Conservation (phyloP, 2,329 filamentous ascomycete species). For the Scolecobasidium constrictum region DNA sequence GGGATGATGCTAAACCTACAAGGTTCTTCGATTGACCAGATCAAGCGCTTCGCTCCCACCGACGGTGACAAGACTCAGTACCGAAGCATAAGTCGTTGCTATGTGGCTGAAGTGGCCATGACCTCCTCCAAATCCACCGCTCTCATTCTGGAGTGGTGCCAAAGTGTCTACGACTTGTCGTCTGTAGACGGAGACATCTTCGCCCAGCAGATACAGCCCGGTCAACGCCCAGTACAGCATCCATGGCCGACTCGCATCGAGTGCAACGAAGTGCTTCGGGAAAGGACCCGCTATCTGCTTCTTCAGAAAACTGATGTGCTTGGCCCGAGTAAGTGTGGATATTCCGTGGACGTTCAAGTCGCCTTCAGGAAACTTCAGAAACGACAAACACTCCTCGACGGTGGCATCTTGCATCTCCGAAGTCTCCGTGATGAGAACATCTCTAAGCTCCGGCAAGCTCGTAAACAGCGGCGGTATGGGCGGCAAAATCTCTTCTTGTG, state of each 20-base stretch:
- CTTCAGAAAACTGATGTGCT: conserved; percentile 51
- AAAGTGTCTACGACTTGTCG: conserved; percentile 63
- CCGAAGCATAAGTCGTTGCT: conserved; percentile 75
- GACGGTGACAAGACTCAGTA: conserved; percentile 69
- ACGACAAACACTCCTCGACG: conserved; percentile 56
- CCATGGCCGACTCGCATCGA: conserved; percentile 88
- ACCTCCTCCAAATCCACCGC: conserved; percentile 87
- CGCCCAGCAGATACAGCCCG: conserved; percentile 63
- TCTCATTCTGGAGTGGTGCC: conserved; percentile 66
- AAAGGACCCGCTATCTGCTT: conserved; percentile 42
- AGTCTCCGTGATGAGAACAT: conserved; percentile 44
- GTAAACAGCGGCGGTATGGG: conserved; percentile 3
- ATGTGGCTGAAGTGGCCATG: conserved; percentile 82
- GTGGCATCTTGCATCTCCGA: conserved; percentile 59
- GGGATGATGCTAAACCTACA: conserved; percentile 35
- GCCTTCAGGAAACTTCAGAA: conserved; percentile 35
- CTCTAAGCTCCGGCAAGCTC: conserved; percentile 4
- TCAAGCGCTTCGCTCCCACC: conserved; percentile 64
- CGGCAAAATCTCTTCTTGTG: neutral
- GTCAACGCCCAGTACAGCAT: conserved; percentile 86
- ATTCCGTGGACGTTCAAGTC: conserved; percentile 56
- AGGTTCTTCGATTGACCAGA: conserved; percentile 65
- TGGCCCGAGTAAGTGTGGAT: conserved; percentile 56
- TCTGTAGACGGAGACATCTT: conserved; percentile 57
- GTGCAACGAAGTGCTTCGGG: conserved; percentile 57